Base-by-base conservation (phyloP, 169 alveolate genomes). In the Cyclospora cayetanensis region DNA sequence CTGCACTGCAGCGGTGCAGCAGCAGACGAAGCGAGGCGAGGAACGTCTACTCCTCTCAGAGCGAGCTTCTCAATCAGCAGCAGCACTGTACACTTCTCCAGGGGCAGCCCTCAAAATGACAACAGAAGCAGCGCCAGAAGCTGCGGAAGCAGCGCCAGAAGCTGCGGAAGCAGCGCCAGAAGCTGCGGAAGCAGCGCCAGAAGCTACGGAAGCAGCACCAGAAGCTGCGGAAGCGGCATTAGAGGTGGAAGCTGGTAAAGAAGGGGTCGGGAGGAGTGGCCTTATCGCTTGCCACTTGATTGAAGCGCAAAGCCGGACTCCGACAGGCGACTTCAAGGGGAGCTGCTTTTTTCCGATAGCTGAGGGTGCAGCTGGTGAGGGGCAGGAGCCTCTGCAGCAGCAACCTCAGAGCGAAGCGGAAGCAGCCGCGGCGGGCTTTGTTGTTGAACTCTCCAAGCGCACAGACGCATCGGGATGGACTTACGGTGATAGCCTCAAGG, bases 371-470 rank as follows among this genome's bases (percentile, higher is more conserved):
- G 52, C 31, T 42, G 52, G 37, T 27, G 46, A 29, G 80, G 46
- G 37, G 43, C 80, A 68, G 80, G 34, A 68, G 43, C n/a, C n/a
- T n/a, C 52, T 34, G 80, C 80, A 68, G 80, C 80, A 68, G 50
- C 80, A 68, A 50, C 80, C 29, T 42, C 77, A 65, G 77, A 37
- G 31, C 43, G 43, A 65, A 41, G 43, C n/a, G 12, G 41, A 7
- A 15, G 22, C 7, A 15, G 15, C 55, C 55, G 55, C 7, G 15
- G 55, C 55, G 15, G 55, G 22, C 7, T 7, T 15, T 9, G 55
- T 15, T 46, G 55, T 15, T 46, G 55, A 22, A 5, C 52, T 68
- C 46, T 68, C 80, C 20, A 22, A 15, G n/a, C 52, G 35, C 52
- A 68, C 80, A 68, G 80, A 68, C 29, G 80, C 29, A 68, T 68